These are phyloP conservation scores for Volvariella surrecta DNA, from an alignment of 1,284 basidiomycete genomes.

Conservation along the genomic window DNA sequence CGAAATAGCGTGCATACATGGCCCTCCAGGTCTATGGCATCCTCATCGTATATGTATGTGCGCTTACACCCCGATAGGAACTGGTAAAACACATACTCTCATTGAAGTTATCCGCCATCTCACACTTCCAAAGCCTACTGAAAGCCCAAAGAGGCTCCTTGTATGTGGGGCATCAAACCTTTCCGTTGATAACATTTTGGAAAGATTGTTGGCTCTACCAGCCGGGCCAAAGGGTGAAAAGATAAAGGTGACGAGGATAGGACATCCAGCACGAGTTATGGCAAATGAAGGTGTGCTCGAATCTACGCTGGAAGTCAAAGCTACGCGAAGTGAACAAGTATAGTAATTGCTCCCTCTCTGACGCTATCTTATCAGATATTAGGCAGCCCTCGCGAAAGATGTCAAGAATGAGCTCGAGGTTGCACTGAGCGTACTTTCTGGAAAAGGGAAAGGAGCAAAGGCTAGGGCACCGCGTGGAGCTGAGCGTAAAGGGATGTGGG, in stretches of 20 bases:
- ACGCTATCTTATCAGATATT: constrained; percentile 4
- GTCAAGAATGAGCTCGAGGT: constrained; percentile 78
- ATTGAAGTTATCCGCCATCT: constrained; percentile 87
- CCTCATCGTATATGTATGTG: too few species aligned
- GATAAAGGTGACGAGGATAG: constrained; percentile 71
- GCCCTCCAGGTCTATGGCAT: constrained; percentile 71
- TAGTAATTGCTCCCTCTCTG: background rate
- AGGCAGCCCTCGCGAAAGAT: constrained; percentile 76
- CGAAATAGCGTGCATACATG: constrained; percentile 91
- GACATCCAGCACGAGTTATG: constrained; percentile 92
- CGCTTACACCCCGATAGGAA: constrained; percentile 36
- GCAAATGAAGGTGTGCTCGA: constrained; percentile 58
- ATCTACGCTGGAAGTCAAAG: constrained; percentile 85
- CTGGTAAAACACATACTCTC: constrained; percentile 89
- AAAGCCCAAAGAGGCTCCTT: constrained; percentile 52
- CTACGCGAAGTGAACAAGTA: constrained; percentile 70
- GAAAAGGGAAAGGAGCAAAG: constrained; percentile 73
- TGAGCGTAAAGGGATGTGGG: constrained; percentile 86
- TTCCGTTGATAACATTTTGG: constrained; percentile 86
- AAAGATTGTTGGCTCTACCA: constrained; percentile 66
- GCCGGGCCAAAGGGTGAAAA: constrained; percentile 29
- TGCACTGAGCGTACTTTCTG: constrained; percentile 58
- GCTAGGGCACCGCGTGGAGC: constrained; percentile 62
- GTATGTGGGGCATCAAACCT: constrained; percentile 91
- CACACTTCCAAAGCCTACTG: constrained; percentile 40